Evolutionary conservation across 306 rosid genomes (phyloP).

Genomic region (Rosa persica): DNA sequence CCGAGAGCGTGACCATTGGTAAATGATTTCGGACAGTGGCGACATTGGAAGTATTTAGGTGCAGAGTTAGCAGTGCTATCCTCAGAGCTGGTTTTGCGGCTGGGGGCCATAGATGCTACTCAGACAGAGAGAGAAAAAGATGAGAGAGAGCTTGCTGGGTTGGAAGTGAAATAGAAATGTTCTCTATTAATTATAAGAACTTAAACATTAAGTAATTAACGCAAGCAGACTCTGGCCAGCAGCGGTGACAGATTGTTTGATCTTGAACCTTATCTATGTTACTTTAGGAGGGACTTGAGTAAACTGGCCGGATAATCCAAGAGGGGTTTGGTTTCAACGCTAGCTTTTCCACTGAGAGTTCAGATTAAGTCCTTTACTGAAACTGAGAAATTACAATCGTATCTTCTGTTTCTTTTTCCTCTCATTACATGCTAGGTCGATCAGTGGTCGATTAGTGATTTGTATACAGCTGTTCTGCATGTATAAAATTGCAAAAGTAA

Average conservation of each 20-base stretch:
- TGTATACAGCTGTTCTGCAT: not conserved
- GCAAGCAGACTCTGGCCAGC: not conserved
- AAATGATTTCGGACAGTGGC: not conserved
- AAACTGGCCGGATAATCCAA: not conserved
- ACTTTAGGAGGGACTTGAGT: too few relatives aligned
- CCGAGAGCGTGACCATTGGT: not conserved
- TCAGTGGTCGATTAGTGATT: not conserved
- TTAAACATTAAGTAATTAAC: too few relatives aligned
- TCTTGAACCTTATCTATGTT: too few relatives aligned
- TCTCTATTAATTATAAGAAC: not conserved
- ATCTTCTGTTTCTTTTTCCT: not conserved
- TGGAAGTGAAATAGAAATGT: not conserved
- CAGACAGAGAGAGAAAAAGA: not conserved
- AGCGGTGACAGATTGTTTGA: not conserved
- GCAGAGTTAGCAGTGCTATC: not conserved
- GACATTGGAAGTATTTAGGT: not conserved
- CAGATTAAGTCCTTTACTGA: not conserved
- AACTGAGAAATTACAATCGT: not conserved
- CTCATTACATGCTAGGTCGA: not conserved
- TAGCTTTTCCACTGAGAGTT: not conserved
- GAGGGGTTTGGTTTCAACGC: not conserved
- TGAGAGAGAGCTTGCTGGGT: not conserved
- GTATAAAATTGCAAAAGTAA: too few relatives aligned
- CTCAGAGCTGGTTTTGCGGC: not conserved
- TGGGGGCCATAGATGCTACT: not conserved